Conservation (phyloP, 192 early-diverging fungal genomes). For the Allomyces macrogynus region DNA sequence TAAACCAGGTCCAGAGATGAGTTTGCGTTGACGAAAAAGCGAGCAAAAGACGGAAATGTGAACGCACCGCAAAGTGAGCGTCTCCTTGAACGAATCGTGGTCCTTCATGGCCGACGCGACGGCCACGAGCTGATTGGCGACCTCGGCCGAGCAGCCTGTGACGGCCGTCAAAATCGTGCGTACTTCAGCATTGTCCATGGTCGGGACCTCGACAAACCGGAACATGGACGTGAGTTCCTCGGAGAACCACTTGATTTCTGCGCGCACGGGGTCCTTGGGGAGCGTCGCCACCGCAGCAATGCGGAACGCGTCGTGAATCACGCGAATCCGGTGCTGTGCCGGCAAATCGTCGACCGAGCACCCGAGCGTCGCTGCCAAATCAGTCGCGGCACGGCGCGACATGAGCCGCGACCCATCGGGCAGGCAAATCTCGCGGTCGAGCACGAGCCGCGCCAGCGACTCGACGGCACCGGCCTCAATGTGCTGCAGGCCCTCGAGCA, state of each 20-base stretch:
- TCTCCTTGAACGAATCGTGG: not conserved
- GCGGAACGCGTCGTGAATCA: slow-evolving; percentile 50
- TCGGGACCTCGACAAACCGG: slow-evolving; percentile 16
- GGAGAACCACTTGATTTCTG: slow-evolving; percentile 16
- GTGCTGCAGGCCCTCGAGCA: slow-evolving; percentile 55
- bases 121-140: not conserved
- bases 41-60: no score
- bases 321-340: slow-evolving; percentile 20
- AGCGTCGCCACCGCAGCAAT: slow-evolving; percentile 41
- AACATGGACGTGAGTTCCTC: slow-evolving; percentile 21
- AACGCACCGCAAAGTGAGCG: not conserved
- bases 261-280: not conserved
- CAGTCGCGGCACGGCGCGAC: slow-evolving; percentile 25
- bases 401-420: slow-evolving; percentile 44
- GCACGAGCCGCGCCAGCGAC: slow-evolving; percentile 36
- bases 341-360: slow-evolving; percentile 6
- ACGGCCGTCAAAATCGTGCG: not conserved
- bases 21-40: not conserved
- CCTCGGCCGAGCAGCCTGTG: not conserved
- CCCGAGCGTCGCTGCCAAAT: slow-evolving; percentile 14
- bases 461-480: slow-evolving; percentile 48
- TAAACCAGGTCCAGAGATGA: not conserved
- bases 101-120: not conserved
- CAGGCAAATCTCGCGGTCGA: slow-evolving; percentile 46
- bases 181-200: slow-evolving; percentile 5